phyloP scores from a whole-genome alignment of 305 asterid species.

The Solanum aculeatissimum region DNA sequence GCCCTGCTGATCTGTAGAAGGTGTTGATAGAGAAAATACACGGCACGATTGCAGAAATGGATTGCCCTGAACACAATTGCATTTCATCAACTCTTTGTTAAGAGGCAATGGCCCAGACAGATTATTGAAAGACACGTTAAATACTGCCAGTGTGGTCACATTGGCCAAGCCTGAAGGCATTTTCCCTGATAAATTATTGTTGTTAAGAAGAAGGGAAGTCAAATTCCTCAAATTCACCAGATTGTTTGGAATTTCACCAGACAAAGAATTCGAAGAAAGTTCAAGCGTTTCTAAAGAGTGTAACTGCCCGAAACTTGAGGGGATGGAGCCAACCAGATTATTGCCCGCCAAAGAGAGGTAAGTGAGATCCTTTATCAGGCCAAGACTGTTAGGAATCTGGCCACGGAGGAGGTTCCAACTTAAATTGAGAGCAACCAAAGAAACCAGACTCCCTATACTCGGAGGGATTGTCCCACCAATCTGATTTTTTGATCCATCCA shows the following conservation, averaged over 20 bases:
- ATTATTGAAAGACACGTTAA: slow-evolving; percentile 64
- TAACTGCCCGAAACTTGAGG: slow-evolving; percentile 53
- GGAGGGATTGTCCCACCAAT: slow-evolving; percentile 47
- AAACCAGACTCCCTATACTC: slow-evolving; percentile 36
- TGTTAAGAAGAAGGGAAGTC: slow-evolving; percentile 45
- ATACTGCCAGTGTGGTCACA: slow-evolving; percentile 26
- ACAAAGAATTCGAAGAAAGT: slow-evolving; percentile 59
- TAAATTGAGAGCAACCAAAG: slow-evolving; percentile 50
- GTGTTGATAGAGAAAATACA: slow-evolving; percentile 30
- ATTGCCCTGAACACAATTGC: slow-evolving; percentile 55
- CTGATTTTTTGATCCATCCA: slow-evolving; percentile 57
- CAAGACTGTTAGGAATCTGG: slow-evolving; percentile 55
- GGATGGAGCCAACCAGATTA: slow-evolving; percentile 62
- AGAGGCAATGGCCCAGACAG: slow-evolving; percentile 60
- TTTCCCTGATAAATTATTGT: slow-evolving; percentile 62
- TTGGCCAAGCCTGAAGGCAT: slow-evolving; percentile 43
- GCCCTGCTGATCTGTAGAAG: slow-evolving; percentile 42
- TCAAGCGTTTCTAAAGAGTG: slow-evolving; percentile 54
- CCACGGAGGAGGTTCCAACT: slow-evolving; percentile 67
- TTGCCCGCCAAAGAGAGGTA: slow-evolving; percentile 67
- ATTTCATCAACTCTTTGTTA: slow-evolving; percentile 33
- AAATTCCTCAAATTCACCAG: slow-evolving; percentile 47
- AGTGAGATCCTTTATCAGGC: slow-evolving; percentile 44
- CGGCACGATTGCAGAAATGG: slow-evolving; percentile 54
- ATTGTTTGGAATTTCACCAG: slow-evolving; percentile 60